Evolutionary conservation across 768 basidiomycete genomes (phyloP).

Genomic region (Pleurotus citrinopileatus): DNA sequence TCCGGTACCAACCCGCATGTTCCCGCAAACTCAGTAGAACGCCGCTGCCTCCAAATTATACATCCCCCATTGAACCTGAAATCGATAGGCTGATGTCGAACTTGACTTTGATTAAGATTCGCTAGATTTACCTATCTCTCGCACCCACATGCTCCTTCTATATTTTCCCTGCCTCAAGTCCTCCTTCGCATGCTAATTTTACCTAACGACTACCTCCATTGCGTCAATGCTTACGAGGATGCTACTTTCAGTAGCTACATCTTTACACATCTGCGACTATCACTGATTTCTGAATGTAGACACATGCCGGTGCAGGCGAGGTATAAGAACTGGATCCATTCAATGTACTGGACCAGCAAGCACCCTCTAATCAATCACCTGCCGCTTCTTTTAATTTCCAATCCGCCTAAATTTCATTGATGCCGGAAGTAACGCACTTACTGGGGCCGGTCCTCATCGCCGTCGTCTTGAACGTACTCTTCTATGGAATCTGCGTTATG

Average conservation of each 20-base stretch:
- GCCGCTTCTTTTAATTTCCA: background rate
- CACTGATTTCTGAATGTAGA: background rate
- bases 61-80: slow-evolving; percentile 1
- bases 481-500: slow-evolving; percentile 3
- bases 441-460: slow-evolving; percentile 4
- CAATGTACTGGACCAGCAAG: background rate
- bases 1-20: background rate
- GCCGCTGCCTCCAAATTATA: background rate
- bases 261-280: background rate
- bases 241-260: background rate
- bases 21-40: background rate
- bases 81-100: slow-evolving; percentile 9
- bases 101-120: slow-evolving; percentile 3
- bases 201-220: background rate
- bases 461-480: slow-evolving; percentile 3
- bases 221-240: slow-evolving; percentile 5
- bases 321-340: background rate
- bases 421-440: background rate
- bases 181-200: background rate
- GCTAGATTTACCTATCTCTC: background rate
- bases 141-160: slow-evolving; percentile 8
- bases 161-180: slow-evolving; percentile 1
- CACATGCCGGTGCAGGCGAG: background rate
- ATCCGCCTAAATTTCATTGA: background rate
- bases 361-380: background rate